Evolutionary conservation across 441 rosid species (phyloP).

Genomic region (Pelargonium exstipulatum): DNA sequence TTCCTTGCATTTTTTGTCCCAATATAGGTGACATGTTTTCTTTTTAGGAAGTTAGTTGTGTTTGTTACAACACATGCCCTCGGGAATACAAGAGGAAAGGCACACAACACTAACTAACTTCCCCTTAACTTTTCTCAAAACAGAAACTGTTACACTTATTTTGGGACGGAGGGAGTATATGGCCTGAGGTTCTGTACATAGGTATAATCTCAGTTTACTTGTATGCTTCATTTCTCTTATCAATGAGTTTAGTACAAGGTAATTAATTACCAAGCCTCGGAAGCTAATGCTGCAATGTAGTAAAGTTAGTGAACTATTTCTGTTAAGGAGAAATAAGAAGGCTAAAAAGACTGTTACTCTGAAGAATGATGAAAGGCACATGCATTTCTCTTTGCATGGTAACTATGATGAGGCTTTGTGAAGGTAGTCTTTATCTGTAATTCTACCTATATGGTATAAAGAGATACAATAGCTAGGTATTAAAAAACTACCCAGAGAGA

Average conservation of each 20-base stretch:
- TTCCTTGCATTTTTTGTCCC: too few relatives aligned
- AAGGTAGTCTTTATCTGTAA: conserved; percentile 23
- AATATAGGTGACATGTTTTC: too few relatives aligned
- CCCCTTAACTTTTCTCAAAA: too few relatives aligned
- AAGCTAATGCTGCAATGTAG: not conserved
- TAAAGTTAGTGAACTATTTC: not conserved
- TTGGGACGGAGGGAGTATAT: too few relatives aligned
- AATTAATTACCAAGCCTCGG: not conserved
- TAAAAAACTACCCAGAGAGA: not conserved
- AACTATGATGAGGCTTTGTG: conserved; percentile 29
- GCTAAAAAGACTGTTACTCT: conserved; percentile 9
- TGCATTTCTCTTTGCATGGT: conserved; percentile 29
- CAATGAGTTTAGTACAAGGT: not conserved
- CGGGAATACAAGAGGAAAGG: too few relatives aligned
- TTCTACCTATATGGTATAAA: conserved; percentile 13
- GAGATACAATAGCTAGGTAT: conserved; percentile 2
- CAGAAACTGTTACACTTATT: too few relatives aligned
- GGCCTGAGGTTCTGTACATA: too few relatives aligned
- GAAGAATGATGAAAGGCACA: conserved; percentile 34
- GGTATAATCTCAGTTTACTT: too few relatives aligned
- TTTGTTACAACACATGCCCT: too few relatives aligned
- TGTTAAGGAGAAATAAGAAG: not conserved
- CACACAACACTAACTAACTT: too few relatives aligned
- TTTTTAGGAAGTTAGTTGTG: too few relatives aligned
- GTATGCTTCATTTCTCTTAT: not conserved